Percentiles rank a stretch among this genome's conserved stretches.
Conservation (phyloP, 2,329 filamentous ascomycete species). For the Diplodia corticola region DNA sequence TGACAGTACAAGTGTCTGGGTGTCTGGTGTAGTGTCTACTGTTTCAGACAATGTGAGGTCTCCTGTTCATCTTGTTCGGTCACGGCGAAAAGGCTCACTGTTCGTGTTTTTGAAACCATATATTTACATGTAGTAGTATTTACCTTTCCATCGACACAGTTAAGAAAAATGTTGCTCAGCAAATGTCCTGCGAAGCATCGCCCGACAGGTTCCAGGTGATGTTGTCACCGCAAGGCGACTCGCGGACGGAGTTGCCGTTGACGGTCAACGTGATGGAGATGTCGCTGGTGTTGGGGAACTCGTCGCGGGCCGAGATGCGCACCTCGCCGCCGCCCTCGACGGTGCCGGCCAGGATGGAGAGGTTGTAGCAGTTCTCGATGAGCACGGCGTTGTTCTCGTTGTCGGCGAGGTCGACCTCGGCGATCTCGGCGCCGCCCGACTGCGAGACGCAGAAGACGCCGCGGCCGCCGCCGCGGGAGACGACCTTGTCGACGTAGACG, state of each 20-base stretch:
- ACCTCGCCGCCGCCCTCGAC: constrained; percentile 59
- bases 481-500: constrained; percentile 54
- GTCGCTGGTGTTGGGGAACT: constrained; percentile 57
- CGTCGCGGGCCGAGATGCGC: constrained; percentile 52
- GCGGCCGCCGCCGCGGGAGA: constrained; percentile 58
- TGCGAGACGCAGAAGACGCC: constrained; percentile 60
- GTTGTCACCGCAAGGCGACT: constrained; percentile 58
- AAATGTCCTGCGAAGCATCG: constrained; percentile 46
- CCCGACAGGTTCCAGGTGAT: constrained; percentile 53
- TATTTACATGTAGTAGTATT: background rate
- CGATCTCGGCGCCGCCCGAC: constrained; percentile 56
- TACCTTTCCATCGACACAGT: background rate
- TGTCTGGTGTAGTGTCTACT: too few relatives aligned
- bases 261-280: constrained; percentile 53
- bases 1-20: too few relatives aligned
- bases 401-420: constrained; percentile 50
- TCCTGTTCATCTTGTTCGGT: background rate
- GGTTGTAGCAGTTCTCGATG: constrained; percentile 62
- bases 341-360: constrained; percentile 53
- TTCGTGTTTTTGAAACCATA: background rate
- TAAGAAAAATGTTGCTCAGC: constrained; percentile 32
- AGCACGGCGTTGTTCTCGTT: constrained; percentile 60
- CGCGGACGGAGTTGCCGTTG: constrained; percentile 53
- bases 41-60: too few relatives aligned
- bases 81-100: background rate